Conservation (phyloP, 2,329 filamentous ascomycete species). For the Paraphoma chrysanthemicola region DNA sequence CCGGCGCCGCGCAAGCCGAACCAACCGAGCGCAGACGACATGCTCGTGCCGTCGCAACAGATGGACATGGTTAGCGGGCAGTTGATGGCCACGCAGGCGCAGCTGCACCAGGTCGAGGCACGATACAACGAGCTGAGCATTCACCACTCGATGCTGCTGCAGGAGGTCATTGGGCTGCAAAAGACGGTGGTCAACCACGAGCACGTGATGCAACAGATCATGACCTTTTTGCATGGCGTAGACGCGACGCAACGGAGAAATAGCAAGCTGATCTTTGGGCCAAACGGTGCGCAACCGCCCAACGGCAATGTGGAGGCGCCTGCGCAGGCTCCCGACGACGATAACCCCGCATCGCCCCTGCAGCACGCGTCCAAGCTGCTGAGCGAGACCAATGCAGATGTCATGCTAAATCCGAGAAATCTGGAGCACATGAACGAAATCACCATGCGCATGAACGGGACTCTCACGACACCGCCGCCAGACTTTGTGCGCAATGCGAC, state of each 20-base stretch:
- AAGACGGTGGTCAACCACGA: constrained; percentile 77
- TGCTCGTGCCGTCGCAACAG: constrained; percentile 82
- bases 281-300: constrained; percentile 47
- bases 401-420: constrained; percentile 68
- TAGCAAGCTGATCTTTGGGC: constrained; percentile 56
- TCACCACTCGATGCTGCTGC: constrained; percentile 69
- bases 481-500: constrained; percentile 58
- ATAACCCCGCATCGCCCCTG: constrained; percentile 70
- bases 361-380: constrained; percentile 72
- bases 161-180: constrained; percentile 69
- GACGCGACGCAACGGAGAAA: constrained; percentile 70
- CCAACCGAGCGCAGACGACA: constrained; percentile 63
- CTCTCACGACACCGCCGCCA: constrained; percentile 64
- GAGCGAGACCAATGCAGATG: constrained; percentile 69
- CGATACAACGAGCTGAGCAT: constrained; percentile 79
- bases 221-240: constrained; percentile 70
- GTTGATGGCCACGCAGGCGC: constrained; percentile 87
- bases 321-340: constrained; percentile 60
- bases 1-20: constrained; percentile 82
- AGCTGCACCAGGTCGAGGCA: constrained; percentile 86
- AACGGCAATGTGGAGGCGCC: constrained; percentile 52
- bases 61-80: constrained; percentile 89
- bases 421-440: constrained; percentile 70
- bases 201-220: constrained; percentile 73
- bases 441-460: constrained; percentile 61